A percentile compares a stretch with the other conserved stretches of the same genome.
phyloP scores from a whole-genome alignment of 208 protist genomes.

The Trichomonas vaginalis region DNA sequence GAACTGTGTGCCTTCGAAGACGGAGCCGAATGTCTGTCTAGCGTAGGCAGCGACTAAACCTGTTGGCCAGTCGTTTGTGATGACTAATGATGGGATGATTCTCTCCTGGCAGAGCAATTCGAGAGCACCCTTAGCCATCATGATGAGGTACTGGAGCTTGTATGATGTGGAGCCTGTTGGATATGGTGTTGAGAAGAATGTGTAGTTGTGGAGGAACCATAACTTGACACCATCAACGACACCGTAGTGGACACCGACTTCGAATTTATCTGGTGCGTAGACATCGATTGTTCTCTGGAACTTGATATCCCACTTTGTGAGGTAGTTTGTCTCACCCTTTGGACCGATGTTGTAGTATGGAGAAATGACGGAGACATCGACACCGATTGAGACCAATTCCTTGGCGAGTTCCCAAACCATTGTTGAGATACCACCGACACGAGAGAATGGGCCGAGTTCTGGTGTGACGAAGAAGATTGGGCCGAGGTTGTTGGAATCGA shows the following conservation, averaged over 20 bases:
- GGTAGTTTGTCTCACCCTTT: background rate
- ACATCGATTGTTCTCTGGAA: background rate
- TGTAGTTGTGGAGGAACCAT: constrained; percentile 3
- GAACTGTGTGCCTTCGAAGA: background rate
- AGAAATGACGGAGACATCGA: background rate
- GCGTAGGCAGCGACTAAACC: background rate
- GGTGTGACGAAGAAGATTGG: constrained; percentile 8
- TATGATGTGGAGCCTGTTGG: background rate
- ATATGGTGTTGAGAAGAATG: background rate
- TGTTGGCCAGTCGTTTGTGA: constrained; percentile 7
- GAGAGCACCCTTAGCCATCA: background rate
- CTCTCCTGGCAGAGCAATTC: background rate
- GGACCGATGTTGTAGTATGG: constrained; percentile 4
- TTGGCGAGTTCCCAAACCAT: constrained; percentile 16
- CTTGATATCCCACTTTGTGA: background rate
- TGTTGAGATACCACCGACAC: background rate
- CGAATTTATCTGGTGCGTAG: background rate
- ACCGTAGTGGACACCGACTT: constrained; percentile 2
- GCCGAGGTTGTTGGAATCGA: background rate
- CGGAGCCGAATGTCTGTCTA: background rate
- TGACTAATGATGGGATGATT: background rate
- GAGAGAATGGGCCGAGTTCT: constrained; percentile 6
- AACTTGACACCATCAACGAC: background rate
- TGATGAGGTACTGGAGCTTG: background rate
- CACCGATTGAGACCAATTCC: background rate